Conservation (phyloP, 2,329 filamentous ascomycete species). For the Phialocephala sp. region DNA sequence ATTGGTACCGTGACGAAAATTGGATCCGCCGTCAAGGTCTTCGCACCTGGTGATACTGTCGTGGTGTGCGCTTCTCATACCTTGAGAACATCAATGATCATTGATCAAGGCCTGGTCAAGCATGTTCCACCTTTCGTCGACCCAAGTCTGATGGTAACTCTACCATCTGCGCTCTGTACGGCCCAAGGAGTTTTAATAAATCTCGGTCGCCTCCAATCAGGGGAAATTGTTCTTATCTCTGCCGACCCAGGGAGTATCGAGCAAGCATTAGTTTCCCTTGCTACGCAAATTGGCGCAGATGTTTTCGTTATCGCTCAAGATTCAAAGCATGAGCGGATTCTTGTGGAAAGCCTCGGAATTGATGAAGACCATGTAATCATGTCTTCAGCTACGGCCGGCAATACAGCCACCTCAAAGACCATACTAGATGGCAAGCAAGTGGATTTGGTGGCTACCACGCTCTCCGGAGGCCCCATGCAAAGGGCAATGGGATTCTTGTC, state of each 20-base stretch:
- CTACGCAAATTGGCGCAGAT: constrained; percentile 14
- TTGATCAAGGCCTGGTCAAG: constrained; percentile 11
- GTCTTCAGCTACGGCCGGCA: not conserved
- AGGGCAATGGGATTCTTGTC: not conserved
- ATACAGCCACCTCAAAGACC: not conserved
- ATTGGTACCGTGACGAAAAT: constrained; percentile 2
- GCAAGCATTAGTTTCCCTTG: constrained; percentile 10
- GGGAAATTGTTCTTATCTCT: constrained; percentile 15
- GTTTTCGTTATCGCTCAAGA: constrained; percentile 14
- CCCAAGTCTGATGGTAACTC: constrained; percentile 10
- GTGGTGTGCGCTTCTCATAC: constrained; percentile 15
- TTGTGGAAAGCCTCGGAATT: constrained; percentile 14
- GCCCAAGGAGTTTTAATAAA: constrained; percentile 13
- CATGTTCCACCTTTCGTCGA: constrained; percentile 15
- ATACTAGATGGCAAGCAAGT: not conserved
- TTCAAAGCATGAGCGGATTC: constrained; percentile 6
- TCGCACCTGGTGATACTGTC: constrained; percentile 7
- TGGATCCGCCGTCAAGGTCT: not conserved
- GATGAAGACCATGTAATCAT: constrained; percentile 17
- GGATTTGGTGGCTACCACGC: constrained; percentile 6
- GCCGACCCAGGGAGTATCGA: constrained; percentile 7
- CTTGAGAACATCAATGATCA: constrained; percentile 8
- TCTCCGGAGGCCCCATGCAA: not conserved
- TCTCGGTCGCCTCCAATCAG: constrained; percentile 17
- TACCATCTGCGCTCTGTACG: constrained; percentile 14